A percentile compares a stretch with the other conserved stretches of the same genome.
Conservation (phyloP, 2,329 filamentous ascomycete species). For the Colletotrichum sp. region DNA sequence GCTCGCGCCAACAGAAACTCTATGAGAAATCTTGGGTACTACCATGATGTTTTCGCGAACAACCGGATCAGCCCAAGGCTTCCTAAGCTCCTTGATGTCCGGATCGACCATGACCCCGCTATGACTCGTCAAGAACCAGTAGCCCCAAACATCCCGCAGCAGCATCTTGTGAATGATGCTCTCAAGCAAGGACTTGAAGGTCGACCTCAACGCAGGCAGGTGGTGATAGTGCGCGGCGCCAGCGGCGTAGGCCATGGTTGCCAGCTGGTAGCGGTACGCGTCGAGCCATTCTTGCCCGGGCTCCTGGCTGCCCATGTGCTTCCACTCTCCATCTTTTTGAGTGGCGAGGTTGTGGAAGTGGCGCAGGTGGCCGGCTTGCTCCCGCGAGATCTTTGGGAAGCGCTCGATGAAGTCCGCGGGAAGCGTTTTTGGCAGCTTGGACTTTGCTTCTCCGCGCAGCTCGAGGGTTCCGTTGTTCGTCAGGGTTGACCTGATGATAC, state of each 20-base stretch:
- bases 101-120: constrained; percentile 38
- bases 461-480: background rate
- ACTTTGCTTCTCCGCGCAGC: accelerated
- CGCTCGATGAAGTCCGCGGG: background rate
- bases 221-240: constrained; percentile 42
- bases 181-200: constrained; percentile 38
- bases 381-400: constrained; percentile 19
- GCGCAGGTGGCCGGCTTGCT: constrained; percentile 38
- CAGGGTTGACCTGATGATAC: background rate
- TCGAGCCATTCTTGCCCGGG: constrained; percentile 41
- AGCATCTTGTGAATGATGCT: constrained; percentile 46
- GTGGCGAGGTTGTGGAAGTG: constrained; percentile 39
- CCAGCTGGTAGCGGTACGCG: constrained; percentile 43
- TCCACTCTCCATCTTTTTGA: constrained; percentile 32
- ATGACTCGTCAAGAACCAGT: constrained; percentile 45
- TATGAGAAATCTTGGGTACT: constrained; percentile 23
- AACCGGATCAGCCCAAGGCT: constrained; percentile 46
- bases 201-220: constrained; percentile 35
- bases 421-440: background rate
- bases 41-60: constrained; percentile 40
- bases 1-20: background rate
- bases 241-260: constrained; percentile 43
- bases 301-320: constrained; percentile 36
- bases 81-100: constrained; percentile 39
- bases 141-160: constrained; percentile 44